Evolutionary conservation across 257 asterid species (phyloP).

Genomic region (Schizonepeta tenuifolia): DNA sequence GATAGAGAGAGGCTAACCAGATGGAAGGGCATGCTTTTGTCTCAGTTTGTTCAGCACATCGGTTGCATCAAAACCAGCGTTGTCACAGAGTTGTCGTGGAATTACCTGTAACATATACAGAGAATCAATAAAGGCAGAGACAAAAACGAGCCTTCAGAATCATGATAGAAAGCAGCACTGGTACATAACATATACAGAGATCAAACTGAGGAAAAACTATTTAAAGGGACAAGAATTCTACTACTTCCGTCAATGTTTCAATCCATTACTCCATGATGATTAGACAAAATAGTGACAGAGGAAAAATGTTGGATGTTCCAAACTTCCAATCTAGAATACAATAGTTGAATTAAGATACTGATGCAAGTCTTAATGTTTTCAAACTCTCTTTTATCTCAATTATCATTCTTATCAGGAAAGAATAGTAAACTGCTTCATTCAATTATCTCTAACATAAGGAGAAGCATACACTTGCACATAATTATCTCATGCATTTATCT

Average conservation of each 20-base stretch:
- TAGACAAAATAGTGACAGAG: neutral
- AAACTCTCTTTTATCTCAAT: neutral
- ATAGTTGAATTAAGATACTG: neutral
- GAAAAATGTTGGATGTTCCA: neutral
- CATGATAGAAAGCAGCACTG: constrained; percentile 6
- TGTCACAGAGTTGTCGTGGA: constrained; percentile 57
- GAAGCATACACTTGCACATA: neutral
- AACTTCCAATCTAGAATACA: neutral
- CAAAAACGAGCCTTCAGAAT: constrained; percentile 3
- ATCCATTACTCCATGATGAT: neutral
- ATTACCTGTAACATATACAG: constrained; percentile 51
- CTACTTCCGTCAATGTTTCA: neutral
- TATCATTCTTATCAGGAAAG: neutral
- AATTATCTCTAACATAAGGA: constrained; percentile 1
- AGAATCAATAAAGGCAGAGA: no score
- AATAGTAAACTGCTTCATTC: neutral
- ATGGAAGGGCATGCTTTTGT: constrained; percentile 91
- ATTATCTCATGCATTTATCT: neutral
- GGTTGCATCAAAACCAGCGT: constrained; percentile 85
- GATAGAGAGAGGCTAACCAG: constrained; percentile 57
- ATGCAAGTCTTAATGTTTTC: neutral
- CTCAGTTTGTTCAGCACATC: constrained; percentile 95
- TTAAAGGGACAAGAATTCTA: neutral
- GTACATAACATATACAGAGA: neutral
- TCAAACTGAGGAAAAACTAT: constrained; percentile 20